phyloP scores from a whole-genome alignment of 1,284 basidiomycete genomes.

The Malassezia japonica region DNA sequence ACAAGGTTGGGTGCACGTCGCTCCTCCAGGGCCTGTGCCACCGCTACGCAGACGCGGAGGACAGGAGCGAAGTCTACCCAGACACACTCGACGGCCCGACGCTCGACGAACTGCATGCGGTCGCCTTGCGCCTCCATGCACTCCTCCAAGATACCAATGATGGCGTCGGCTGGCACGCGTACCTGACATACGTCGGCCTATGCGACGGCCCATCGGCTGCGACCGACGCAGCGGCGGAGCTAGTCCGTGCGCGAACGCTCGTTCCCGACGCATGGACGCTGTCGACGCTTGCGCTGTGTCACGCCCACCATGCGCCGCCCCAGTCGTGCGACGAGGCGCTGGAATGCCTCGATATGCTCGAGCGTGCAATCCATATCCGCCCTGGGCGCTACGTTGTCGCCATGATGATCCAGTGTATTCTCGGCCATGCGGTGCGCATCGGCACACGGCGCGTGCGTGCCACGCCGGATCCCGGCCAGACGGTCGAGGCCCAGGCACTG shows the following conservation, averaged over 20 bases:
- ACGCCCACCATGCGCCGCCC: not conserved
- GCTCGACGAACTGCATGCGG: not conserved
- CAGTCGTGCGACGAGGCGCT: slow-evolving; percentile 31
- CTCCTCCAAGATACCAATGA: not conserved
- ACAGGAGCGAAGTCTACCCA: not conserved
- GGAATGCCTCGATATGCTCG: slow-evolving; percentile 17
- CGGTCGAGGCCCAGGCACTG: slow-evolving; percentile 26
- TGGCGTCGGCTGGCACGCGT: slow-evolving; percentile 4
- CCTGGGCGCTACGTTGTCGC: slow-evolving; percentile 9
- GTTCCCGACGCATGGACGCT: slow-evolving; percentile 5
- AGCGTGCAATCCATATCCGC: slow-evolving; percentile 8
- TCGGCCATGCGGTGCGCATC: slow-evolving; percentile 1
- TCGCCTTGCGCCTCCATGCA: not conserved
- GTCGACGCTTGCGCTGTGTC: slow-evolving; percentile 13
- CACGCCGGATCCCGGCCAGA: slow-evolving; percentile 14
- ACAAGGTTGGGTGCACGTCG: not conserved
- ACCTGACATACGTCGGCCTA: not conserved
- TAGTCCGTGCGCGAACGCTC: too few species aligned
- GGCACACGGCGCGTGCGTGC: slow-evolving; percentile 3
- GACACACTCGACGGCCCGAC: not conserved
- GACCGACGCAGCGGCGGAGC: not conserved
- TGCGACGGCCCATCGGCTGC: too few species aligned
- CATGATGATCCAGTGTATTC: slow-evolving; percentile 16
- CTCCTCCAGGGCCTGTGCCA: not conserved
- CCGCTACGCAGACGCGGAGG: not conserved